Percentiles rank a stretch among this genome's conserved stretches.
Conservation (phyloP, 1,284 basidiomycete genomes). For the Cerioporus squamosus region DNA sequence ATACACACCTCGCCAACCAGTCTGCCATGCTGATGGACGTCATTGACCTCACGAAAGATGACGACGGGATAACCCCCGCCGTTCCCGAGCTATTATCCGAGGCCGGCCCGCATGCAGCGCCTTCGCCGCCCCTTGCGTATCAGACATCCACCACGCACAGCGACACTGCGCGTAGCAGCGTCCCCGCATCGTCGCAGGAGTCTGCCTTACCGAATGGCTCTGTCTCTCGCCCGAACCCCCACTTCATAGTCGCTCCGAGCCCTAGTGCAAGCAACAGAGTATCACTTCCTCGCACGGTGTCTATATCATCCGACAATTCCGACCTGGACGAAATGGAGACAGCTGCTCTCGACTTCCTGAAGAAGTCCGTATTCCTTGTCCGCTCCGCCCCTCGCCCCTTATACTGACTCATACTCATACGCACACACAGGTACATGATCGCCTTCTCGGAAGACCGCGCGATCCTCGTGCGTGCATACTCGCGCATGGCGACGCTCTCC, state of each 20-base stretch:
- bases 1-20: too few relatives aligned
- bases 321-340: conserved; percentile 9
- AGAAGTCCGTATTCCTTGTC: conserved; percentile 17
- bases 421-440: conserved; percentile 25
- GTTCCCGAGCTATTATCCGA: neutral
- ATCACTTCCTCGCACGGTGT: neutral
- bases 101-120: too few relatives aligned
- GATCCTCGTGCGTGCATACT: conserved; percentile 30
- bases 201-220: too few relatives aligned
- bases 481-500: conserved; percentile 30
- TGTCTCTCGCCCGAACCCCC: neutral
- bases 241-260: neutral
- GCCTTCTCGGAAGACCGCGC: conserved; percentile 29
- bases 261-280: neutral
- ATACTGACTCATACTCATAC: too few relatives aligned
- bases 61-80: neutral
- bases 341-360: conserved; percentile 27
- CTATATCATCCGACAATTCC: neutral
- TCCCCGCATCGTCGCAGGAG: too few relatives aligned
- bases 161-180: too few relatives aligned
- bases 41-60: neutral
- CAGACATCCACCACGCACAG: too few relatives aligned
- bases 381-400: neutral
- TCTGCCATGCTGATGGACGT: neutral
- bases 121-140: too few relatives aligned